phyloP scores from a whole-genome alignment of 495 filamentous ascomycete species.

The Xylaria palmicola region DNA sequence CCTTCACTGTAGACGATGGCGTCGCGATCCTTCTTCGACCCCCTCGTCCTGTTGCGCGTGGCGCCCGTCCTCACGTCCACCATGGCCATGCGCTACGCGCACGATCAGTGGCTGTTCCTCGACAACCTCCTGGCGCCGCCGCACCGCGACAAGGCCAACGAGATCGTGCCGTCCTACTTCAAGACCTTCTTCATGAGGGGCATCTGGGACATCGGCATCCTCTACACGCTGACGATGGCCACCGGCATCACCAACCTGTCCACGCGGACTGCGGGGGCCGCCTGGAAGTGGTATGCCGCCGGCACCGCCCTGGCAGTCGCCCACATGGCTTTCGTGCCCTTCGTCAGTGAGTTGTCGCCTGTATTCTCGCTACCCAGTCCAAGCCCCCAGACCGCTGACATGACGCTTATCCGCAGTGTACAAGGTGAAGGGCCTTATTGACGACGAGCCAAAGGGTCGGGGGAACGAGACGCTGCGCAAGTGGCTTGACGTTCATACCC shows the following conservation, averaged over 20 bases:
- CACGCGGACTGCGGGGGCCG: constrained; percentile 4
- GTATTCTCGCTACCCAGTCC: neutral
- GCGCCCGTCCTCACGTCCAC: constrained; percentile 43
- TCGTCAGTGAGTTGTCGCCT: constrained; percentile 15
- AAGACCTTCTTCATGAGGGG: constrained; percentile 27
- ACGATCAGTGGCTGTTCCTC: constrained; percentile 36
- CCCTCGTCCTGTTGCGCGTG: constrained; percentile 34
- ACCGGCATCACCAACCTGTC: constrained; percentile 24
- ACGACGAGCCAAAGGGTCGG: constrained; percentile 16
- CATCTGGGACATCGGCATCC: constrained; percentile 20
- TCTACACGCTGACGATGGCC: constrained; percentile 23
- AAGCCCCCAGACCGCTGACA: neutral
- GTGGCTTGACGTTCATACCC: constrained; percentile 26
- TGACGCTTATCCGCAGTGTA: constrained; percentile 1
- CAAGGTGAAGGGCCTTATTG: constrained; percentile 22
- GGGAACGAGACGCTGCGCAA: constrained; percentile 14
- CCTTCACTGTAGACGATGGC: constrained; percentile 28
- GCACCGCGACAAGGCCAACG: constrained; percentile 21
- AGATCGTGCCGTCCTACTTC: constrained; percentile 29
- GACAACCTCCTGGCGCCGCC: constrained; percentile 17
- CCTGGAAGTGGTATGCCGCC: constrained; percentile 27
- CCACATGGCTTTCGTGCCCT: constrained; percentile 29
- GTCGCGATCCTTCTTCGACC: constrained; percentile 40
- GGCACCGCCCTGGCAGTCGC: constrained; percentile 21
- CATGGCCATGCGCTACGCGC: constrained; percentile 35